phyloP scores from a whole-genome alignment of 164 flowering plant species.

The Berberis vulgaris region DNA sequence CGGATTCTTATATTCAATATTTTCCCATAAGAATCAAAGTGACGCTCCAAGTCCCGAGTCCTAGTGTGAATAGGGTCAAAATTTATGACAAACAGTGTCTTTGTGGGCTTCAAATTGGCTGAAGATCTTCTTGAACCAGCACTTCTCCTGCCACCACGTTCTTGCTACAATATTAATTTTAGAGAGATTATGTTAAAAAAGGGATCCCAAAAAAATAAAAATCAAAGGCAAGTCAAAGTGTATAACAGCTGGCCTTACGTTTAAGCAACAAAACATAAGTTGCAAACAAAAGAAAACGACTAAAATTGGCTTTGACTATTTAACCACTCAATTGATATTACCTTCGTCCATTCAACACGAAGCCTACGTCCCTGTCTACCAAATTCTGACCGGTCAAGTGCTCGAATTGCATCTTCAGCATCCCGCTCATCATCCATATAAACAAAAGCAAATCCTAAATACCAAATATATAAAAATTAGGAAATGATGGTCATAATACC shows the following conservation, averaged over 20 bases:
- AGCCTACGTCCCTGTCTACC: constrained; percentile 66
- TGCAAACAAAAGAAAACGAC: neutral
- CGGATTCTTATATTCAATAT: constrained; percentile 74
- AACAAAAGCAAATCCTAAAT: constrained; percentile 92
- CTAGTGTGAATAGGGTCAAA: constrained; percentile 76
- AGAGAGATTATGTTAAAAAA: neutral
- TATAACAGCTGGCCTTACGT: neutral
- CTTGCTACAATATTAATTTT: constrained; percentile 50
- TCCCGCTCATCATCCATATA: constrained; percentile 98
- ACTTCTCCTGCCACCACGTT: constrained; percentile 65
- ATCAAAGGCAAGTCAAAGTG: neutral
- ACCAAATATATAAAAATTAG: constrained; percentile 4
- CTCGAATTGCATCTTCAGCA: constrained; percentile 92
- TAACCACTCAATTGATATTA: constrained; percentile 4
- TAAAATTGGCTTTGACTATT: no score
- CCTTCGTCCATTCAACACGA: constrained; percentile 99
- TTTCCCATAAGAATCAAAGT: constrained; percentile 93
- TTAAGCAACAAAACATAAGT: neutral
- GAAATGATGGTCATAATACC: neutral
- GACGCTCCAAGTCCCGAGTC: constrained; percentile 83
- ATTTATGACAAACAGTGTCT: constrained; percentile 90
- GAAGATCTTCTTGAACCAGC: constrained; percentile 51
- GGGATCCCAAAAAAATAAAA: neutral
- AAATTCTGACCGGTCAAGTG: constrained; percentile 73
- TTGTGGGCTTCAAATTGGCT: constrained; percentile 58